These are phyloP conservation scores for Sporothrix schenckii DNA, from an alignment of 2,329 filamentous ascomycete species.

Conservation along the genomic window DNA sequence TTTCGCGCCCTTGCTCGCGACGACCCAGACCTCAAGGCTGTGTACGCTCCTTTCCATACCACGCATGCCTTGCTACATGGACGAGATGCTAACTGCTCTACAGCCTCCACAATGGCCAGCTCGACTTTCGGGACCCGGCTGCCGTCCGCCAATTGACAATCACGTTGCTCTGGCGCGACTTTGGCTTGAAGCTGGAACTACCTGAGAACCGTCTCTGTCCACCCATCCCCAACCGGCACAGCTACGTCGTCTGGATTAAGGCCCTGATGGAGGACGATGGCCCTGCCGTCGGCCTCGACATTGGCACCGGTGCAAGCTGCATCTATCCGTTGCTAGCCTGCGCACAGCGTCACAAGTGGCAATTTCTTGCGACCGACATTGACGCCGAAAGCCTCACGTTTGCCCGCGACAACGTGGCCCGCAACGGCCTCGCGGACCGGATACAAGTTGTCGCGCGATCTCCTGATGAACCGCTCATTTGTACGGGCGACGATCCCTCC, in stretches of 20 bases:
- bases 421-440: constrained; percentile 66
- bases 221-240: constrained; percentile 76
- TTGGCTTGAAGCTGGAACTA: constrained; percentile 69
- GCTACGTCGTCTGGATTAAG: constrained; percentile 90
- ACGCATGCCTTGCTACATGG: not conserved
- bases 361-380: constrained; percentile 75
- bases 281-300: constrained; percentile 72
- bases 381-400: constrained; percentile 69
- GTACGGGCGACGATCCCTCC: constrained; percentile 55
- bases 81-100: not conserved
- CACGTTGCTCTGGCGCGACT: constrained; percentile 74
- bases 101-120: constrained; percentile 52
- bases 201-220: constrained; percentile 83
- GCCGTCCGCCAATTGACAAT: constrained; percentile 81
- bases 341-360: constrained; percentile 67
- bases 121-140: constrained; percentile 79
- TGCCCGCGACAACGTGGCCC: constrained; percentile 66
- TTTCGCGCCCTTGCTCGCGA: constrained; percentile 49
- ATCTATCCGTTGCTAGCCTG: constrained; percentile 89
- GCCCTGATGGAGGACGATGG: constrained; percentile 64
- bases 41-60: constrained; percentile 33
- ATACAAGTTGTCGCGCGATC: constrained; percentile 65
- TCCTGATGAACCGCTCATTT: constrained; percentile 60
- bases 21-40: constrained; percentile 48
- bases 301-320: constrained; percentile 87